Percentiles rank a stretch among this genome's conserved stretches.
Conservation (phyloP, 2,329 filamentous ascomycete genomes). For the Chaetomiaceae sp. region DNA sequence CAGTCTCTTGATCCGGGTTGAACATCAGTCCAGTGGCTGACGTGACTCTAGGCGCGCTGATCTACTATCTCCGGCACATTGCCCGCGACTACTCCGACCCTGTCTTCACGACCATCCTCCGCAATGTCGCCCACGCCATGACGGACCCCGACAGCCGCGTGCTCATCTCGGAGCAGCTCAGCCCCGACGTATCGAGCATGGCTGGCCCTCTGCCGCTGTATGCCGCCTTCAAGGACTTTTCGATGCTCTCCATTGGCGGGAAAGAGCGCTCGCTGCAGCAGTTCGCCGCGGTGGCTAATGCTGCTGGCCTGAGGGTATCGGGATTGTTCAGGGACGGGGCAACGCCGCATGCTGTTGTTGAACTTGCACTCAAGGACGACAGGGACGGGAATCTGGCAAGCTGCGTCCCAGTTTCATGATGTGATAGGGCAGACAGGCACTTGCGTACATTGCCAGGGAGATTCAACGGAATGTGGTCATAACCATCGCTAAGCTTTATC, state of each 20-base stretch:
- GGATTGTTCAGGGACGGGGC: conserved; percentile 19
- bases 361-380: conserved; percentile 17
- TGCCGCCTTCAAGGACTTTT: conserved; percentile 27
- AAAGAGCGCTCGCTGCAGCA: conserved; percentile 26
- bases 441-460: too few species aligned
- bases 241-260: conserved; percentile 27
- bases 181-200: background rate
- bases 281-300: conserved; percentile 18
- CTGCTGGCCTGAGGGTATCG: conserved; percentile 23
- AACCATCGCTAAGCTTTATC: too few species aligned
- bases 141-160: conserved; percentile 15
- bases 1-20: too few species aligned
- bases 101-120: conserved; percentile 19
- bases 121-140: conserved; percentile 21
- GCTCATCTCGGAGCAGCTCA: conserved; percentile 26
- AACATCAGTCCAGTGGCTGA: background rate
- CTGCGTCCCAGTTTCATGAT: too few species aligned
- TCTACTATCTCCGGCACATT: conserved; percentile 34
- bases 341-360: conserved; percentile 25
- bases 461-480: too few species aligned
- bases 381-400: background rate
- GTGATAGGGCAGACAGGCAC: too few species aligned
- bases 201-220: conserved; percentile 20
- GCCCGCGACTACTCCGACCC: conserved; percentile 33
- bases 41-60: conserved; percentile 26